phyloP scores from a whole-genome alignment of 2,329 filamentous ascomycete species.

The Alternaria gaisen region DNA sequence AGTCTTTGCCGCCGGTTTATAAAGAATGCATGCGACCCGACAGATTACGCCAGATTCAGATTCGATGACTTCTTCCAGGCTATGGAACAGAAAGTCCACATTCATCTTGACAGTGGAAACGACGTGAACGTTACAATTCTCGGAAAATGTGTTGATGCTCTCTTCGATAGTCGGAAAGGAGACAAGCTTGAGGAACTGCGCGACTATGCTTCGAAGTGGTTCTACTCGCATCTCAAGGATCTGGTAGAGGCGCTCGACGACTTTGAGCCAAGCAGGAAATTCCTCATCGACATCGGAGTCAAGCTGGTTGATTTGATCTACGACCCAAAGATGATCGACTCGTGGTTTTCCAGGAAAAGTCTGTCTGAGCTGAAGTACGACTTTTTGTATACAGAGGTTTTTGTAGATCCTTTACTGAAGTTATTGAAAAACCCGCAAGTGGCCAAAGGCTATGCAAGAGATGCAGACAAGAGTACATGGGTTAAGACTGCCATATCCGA shows the following conservation, averaged over 20 bases:
- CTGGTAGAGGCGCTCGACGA: neutral
- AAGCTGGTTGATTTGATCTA: neutral
- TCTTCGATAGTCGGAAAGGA: neutral
- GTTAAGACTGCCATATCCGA: conserved; percentile 2
- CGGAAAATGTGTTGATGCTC: neutral
- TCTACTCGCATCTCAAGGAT: neutral
- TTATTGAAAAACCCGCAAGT: conserved; percentile 20
- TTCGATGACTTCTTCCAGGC: conserved; percentile 22
- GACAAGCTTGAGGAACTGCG: neutral
- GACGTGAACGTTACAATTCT: neutral
- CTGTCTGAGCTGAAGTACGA: neutral
- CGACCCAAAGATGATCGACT: conserved; percentile 1
- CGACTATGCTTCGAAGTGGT: neutral
- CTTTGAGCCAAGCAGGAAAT: neutral
- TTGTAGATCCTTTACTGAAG: conserved; percentile 13
- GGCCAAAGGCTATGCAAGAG: conserved; percentile 14
- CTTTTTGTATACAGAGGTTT: neutral
- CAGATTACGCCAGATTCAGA: conserved; percentile 17
- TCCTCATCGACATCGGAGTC: neutral
- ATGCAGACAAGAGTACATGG: conserved; percentile 17
- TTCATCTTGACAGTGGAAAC: conserved; percentile 7
- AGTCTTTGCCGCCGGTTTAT: neutral
- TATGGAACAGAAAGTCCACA: conserved; percentile 15
- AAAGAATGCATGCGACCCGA: neutral
- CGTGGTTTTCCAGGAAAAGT: neutral